Evolutionary conservation across 257 asterid genomes (phyloP).

Genomic region (Solanum habrochaites): DNA sequence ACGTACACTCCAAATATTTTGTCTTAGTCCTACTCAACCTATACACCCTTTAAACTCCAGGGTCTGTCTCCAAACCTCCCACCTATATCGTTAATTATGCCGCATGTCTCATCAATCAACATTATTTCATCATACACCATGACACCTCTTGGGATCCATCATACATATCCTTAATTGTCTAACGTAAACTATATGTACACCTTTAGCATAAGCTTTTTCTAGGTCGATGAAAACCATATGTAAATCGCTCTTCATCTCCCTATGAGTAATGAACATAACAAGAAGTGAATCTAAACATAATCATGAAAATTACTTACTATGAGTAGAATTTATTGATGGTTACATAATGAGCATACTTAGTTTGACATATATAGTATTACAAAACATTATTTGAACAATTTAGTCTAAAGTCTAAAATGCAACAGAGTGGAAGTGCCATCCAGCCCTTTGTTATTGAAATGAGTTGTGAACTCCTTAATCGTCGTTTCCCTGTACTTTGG

Average conservation of each 20-base stretch:
- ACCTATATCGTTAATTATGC: background rate
- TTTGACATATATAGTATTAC: background rate
- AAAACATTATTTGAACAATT: background rate
- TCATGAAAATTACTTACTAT: background rate
- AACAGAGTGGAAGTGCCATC: constrained; percentile 11
- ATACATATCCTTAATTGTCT: no score
- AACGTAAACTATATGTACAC: background rate
- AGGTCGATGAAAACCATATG: background rate
- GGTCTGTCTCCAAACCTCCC: background rate
- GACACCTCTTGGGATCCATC: background rate
- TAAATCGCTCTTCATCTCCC: background rate
- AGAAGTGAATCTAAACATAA: background rate
- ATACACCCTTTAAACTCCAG: background rate
- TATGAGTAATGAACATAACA: background rate
- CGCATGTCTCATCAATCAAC: background rate
- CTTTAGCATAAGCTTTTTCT: background rate
- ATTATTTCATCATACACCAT: background rate
- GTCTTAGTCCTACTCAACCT: background rate
- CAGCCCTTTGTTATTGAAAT: constrained; percentile 1
- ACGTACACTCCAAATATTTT: background rate
- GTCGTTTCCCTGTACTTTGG: constrained; percentile 17
- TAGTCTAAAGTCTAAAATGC: constrained; percentile 3
- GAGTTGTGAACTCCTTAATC: background rate
- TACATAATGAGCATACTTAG: background rate
- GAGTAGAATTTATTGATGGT: background rate